Percentiles rank a stretch among this genome's conserved stretches.
Evolutionary conservation across 352 stramenopile genomes (phyloP).

Genomic region (Globisporangium canariense): DNA sequence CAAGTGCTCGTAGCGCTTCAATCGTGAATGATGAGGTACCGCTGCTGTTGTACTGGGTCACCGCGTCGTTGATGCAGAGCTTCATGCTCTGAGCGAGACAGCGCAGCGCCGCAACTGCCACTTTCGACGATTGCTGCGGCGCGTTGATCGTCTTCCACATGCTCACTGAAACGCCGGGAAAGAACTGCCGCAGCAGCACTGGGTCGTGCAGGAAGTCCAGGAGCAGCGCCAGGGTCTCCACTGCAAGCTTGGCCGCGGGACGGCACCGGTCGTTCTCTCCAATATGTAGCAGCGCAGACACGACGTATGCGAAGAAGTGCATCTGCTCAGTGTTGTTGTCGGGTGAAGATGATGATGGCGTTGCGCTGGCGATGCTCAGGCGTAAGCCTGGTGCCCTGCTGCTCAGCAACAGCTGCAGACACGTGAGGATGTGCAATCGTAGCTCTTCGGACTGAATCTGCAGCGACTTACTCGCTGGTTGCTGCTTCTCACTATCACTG

Average conservation of each 20-base stretch:
- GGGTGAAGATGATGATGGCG: background rate
- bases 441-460: constrained; percentile 57
- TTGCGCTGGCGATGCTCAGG: background rate
- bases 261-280: constrained; percentile 48
- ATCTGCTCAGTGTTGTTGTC: constrained; percentile 26
- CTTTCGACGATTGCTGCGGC: constrained; percentile 63
- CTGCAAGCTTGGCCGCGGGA: constrained; percentile 29
- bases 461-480: constrained; percentile 4
- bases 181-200: constrained; percentile 52
- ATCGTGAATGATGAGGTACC: constrained; percentile 13
- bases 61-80: constrained; percentile 33
- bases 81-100: constrained; percentile 39
- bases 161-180: constrained; percentile 58
- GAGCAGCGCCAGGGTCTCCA: constrained; percentile 40
- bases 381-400: constrained; percentile 5
- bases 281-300: constrained; percentile 60
- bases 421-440: constrained; percentile 41
- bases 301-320: constrained; percentile 70
- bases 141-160: constrained; percentile 66
- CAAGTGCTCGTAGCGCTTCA: constrained; percentile 14
- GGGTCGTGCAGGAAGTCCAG: constrained; percentile 38
- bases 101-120: constrained; percentile 53
- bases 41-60: constrained; percentile 11
- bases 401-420: constrained; percentile 38
- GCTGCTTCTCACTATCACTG: background rate